Percentiles rank a stretch among this genome's conserved stretches.
phyloP scores from a whole-genome alignment of 177 flowering plant species.

The Vitis hybrid region DNA sequence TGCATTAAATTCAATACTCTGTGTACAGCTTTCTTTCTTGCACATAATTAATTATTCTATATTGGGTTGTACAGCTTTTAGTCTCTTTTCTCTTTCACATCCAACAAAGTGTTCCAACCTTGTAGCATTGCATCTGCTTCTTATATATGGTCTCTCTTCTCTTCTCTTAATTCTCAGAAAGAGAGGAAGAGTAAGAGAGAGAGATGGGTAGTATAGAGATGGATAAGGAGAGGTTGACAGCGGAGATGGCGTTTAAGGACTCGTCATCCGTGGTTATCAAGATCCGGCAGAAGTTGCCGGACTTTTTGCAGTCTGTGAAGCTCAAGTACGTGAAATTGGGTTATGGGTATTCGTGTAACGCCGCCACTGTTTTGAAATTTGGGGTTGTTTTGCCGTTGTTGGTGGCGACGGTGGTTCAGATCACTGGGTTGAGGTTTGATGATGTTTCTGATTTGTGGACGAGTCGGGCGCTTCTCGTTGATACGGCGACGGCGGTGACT shows the following conservation, averaged over 20 bases:
- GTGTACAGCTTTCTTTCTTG: slow-evolving; percentile 34
- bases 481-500: slow-evolving; percentile 38
- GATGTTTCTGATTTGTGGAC: slow-evolving; percentile 39
- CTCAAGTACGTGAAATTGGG: slow-evolving; percentile 90
- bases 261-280: slow-evolving; percentile 64
- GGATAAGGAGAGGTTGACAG: slow-evolving; percentile 81
- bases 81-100: slow-evolving; percentile 7
- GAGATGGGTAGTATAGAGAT: slow-evolving; percentile 51
- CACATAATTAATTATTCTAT: neutral
- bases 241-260: slow-evolving; percentile 80
- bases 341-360: slow-evolving; percentile 50
- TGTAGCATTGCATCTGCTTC: slow-evolving; percentile 9
- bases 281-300: slow-evolving; percentile 75
- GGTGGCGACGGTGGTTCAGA: slow-evolving; percentile 27
- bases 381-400: slow-evolving; percentile 36
- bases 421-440: slow-evolving; percentile 37
- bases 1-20: slow-evolving; percentile 25
- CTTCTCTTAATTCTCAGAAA: neutral
- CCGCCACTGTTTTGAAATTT: slow-evolving; percentile 39
- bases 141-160: neutral
- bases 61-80: too few relatives aligned
- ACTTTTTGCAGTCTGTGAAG: slow-evolving; percentile 85
- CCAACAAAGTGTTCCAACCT: slow-evolving; percentile 6
- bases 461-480: slow-evolving; percentile 25
- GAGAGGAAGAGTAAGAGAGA: neutral